Conservation (phyloP, 2,329 filamentous ascomycete genomes). For the Aureobasidium sp. region DNA sequence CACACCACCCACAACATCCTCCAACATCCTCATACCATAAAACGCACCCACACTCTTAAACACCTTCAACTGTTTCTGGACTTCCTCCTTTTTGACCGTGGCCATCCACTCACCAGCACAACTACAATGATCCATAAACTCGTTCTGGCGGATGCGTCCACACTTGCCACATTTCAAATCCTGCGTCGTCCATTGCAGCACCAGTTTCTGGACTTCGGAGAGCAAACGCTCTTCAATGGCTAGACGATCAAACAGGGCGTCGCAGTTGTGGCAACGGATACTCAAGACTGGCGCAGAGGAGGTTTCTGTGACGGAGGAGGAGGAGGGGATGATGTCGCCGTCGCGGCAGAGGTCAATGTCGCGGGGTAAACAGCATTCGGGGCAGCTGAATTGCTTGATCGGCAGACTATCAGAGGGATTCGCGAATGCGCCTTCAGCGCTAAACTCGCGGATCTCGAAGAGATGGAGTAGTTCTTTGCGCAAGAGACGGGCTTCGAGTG, state of each 20-base stretch:
- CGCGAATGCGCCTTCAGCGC: conserved; percentile 73
- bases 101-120: conserved; percentile 82
- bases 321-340: conserved; percentile 61
- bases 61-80: conserved; percentile 60
- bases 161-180: conserved; percentile 81
- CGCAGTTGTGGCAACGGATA: conserved; percentile 62
- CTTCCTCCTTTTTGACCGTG: conserved; percentile 60
- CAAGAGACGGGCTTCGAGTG: conserved; percentile 77
- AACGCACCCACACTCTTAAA: conserved; percentile 68
- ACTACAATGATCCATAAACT: conserved; percentile 94
- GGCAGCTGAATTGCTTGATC: conserved; percentile 72
- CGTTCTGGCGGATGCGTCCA: conserved; percentile 63
- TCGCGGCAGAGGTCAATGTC: conserved; percentile 92
- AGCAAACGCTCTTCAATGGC: conserved; percentile 79
- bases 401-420: conserved; percentile 75
- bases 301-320: not conserved
- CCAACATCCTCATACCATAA: conserved; percentile 77
- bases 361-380: conserved; percentile 80
- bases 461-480: conserved; percentile 82
- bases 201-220: conserved; percentile 63
- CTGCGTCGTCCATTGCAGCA: conserved; percentile 79
- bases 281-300: conserved; percentile 17
- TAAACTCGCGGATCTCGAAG: conserved; percentile 94
- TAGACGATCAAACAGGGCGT: conserved; percentile 67
- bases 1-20: conserved; percentile 52